Evolutionary conservation across 495 filamentous ascomycete species (phyloP), one percentile per base, ranked within the genome.

Genomic region (Penicillium angulare): DNA sequence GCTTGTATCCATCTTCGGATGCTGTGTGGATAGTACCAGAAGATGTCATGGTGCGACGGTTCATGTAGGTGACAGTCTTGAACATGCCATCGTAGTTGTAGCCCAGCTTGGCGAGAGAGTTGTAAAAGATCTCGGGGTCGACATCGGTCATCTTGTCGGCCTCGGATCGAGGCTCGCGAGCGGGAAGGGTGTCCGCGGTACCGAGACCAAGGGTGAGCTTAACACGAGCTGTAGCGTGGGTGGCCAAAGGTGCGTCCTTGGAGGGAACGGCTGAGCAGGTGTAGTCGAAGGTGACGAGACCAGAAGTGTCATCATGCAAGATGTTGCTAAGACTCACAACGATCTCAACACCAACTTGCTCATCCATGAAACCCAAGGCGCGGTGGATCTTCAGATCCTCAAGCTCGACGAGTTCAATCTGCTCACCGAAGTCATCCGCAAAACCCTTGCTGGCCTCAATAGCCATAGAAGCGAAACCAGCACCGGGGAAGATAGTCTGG

Each of bases 391-490:
- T 10, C 3, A 56, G 8, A 27, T 56, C 23, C 0, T 36, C 2
- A 3, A 56, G 29, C 16, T 48, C 48, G 17, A 56, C 16, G 0
- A 43, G 29, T 3, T 16, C 5, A 5, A 56, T 13, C 27, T 7
- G 27, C 13, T 31, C 13, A 31, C 2, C n/a, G n/a, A n/a, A n/a
- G n/a, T 29, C 15, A 31, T 0, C 2, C 20, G 34, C 1, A 35
- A 21, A 12, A 21, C 32, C 7, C 20, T 22, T 31, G 45, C 1
- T 5, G 2, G 36, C 33, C 16, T 59, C 20, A 24, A 20, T 1
- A 79, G 77, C 51, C 86, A 83, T 0, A 85, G 24, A 0, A 78
- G 81, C 75, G 81, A 80, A 0, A 75, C 46, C 71, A 70, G 75
- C 1, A 59, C 49, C 0, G 69, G 56, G 22, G 71, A 68, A 3